Evolutionary conservation across 768 basidiomycete genomes (phyloP).

Genomic region (Mycena venus): DNA sequence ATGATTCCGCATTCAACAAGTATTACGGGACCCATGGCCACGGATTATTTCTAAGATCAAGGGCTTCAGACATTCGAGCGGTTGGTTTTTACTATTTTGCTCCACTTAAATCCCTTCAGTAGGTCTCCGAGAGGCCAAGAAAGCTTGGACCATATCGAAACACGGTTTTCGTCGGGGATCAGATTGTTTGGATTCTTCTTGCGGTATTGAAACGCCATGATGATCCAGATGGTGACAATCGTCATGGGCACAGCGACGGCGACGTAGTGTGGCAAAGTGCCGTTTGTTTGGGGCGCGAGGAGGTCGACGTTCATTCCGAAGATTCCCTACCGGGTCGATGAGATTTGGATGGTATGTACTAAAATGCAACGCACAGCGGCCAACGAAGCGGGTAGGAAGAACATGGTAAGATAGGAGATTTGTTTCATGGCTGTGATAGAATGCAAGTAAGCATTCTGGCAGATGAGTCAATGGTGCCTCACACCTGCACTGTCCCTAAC

Average conservation of each 20-base stretch:
- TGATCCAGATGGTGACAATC: slow-evolving; percentile 56
- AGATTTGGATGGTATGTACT: background rate
- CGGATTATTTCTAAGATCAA: too few species aligned
- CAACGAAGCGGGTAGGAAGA: slow-evolving; percentile 72
- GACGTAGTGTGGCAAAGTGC: slow-evolving; percentile 55
- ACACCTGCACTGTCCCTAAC: slow-evolving; percentile 58
- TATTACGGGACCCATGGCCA: too few species aligned
- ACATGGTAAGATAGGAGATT: slow-evolving; percentile 71
- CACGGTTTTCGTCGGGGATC: slow-evolving; percentile 3
- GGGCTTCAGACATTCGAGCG: too few species aligned
- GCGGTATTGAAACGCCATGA: slow-evolving; percentile 59
- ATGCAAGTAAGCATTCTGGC: background rate
- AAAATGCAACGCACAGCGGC: slow-evolving; percentile 48
- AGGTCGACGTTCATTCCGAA: slow-evolving; percentile 73
- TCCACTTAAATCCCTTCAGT: background rate
- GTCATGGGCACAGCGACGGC: slow-evolving; percentile 58
- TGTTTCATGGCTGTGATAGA: slow-evolving; percentile 58
- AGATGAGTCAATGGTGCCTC: background rate
- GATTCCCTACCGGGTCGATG: slow-evolving; percentile 48
- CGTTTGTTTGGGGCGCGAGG: slow-evolving; percentile 47
- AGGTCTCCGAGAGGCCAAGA: background rate
- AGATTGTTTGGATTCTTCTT: slow-evolving; percentile 17
- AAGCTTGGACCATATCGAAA: background rate
- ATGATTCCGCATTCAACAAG: too few species aligned
- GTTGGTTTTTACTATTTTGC: too few species aligned